Base-by-base conservation (phyloP, 106 monocot genomes). In the Allium fistulosum region DNA sequence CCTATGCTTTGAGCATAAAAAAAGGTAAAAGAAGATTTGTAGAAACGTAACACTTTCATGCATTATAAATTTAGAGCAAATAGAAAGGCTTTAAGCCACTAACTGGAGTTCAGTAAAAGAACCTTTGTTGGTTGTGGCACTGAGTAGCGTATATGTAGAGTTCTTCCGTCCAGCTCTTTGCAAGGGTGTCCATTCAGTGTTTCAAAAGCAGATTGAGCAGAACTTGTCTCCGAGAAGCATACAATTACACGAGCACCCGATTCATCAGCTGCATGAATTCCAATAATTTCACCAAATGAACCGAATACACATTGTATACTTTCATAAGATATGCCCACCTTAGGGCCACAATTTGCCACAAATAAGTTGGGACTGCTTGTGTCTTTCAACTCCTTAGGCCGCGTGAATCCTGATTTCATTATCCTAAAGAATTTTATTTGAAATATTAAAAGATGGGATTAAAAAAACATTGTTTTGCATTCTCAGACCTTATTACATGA, bases 281-380 rank as follows among this genome's bases (percentile, higher is more conserved):
- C 82, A 2, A 72, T 47, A 17, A 99, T 84, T 12, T 85, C 68
- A 6, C 99, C 93, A 69, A 93, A 99, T 18, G 26, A 48, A 67
- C 65, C 46, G 70, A 99, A 99, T 11, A 71, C 84, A 14, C 79
- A 71, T 81, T 80, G 64, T 17, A 93, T 79, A 15, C 65, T 69
- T 12, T 75, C 49, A 63, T 72, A 73, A 15, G 87, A 77, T 53
- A 93, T 18, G 9, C 93, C 99, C 70, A 99, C 85, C 28, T 87
- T 75, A 7, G 93, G 90, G 13, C 93, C 99, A 66, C 92, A 99
- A 80, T 99, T 99, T 50, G 93, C 90, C 15, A 99, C 99, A 76
- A 85, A 99, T 9, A 99, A 75, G 49, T 85, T 93, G 16, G 90
- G 57, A 46, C 74, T 87, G 14, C 52, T 49, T 12, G 64, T 66